Evolutionary conservation across 768 basidiomycete genomes (phyloP).

Genomic region (Mycena metata): DNA sequence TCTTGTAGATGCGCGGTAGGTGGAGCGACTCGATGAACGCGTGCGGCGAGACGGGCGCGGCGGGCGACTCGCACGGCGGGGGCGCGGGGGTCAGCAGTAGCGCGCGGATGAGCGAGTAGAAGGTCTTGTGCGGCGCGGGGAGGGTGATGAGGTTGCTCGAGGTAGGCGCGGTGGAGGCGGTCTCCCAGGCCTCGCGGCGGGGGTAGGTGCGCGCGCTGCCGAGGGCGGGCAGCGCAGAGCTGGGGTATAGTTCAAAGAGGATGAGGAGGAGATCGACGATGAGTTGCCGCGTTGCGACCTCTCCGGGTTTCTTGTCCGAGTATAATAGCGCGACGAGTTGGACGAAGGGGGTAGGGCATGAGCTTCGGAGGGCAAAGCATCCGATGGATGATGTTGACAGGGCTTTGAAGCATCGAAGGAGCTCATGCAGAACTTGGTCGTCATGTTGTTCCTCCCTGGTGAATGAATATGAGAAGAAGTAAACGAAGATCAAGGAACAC

Average conservation of each 20-base stretch:
- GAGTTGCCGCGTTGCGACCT: constrained; percentile 89
- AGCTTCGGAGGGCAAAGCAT: constrained; percentile 90
- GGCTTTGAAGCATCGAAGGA: constrained; percentile 94
- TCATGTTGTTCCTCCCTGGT: constrained; percentile 96
- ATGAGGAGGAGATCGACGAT: constrained; percentile 90
- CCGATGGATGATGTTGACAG: constrained; percentile 91
- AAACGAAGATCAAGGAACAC: not conserved
- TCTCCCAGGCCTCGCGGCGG: constrained; percentile 73
- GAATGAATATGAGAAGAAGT: constrained; percentile 23
- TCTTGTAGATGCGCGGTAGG: constrained; percentile 80
- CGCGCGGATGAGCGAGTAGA: constrained; percentile 81
- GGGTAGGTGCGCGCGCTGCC: constrained; percentile 53
- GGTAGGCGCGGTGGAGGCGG: constrained; percentile 51
- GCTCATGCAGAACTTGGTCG: constrained; percentile 92
- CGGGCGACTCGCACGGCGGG: constrained; percentile 72
- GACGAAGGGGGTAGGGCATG: constrained; percentile 88
- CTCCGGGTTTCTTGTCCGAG: constrained; percentile 98
- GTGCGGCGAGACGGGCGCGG: constrained; percentile 75
- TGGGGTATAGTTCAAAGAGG: constrained; percentile 91
- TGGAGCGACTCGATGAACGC: constrained; percentile 85
- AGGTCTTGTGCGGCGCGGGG: constrained; percentile 77
- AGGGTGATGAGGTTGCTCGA: constrained; percentile 71
- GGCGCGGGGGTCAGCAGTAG: constrained; percentile 82
- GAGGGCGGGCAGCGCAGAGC: constrained; percentile 71
- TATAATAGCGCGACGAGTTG: constrained; percentile 89